Conservation (phyloP, 1,139 yeast genomes). For the Pichia sp. region DNA sequence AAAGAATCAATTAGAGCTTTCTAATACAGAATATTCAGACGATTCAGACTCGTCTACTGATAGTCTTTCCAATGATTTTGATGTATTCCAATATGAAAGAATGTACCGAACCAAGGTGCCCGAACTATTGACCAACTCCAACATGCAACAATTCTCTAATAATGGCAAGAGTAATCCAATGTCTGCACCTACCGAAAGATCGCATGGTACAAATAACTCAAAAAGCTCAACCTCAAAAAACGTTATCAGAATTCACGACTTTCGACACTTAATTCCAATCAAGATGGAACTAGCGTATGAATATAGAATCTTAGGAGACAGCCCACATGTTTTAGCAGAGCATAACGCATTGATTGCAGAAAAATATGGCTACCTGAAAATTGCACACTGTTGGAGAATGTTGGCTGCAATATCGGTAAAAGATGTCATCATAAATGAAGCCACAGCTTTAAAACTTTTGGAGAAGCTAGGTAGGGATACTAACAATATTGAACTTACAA, state of each 20-base stretch:
- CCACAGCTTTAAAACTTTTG: slow-evolving; percentile 10
- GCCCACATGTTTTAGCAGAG: slow-evolving; percentile 57
- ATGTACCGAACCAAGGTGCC: slow-evolving; percentile 40
- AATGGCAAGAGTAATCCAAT: slow-evolving; percentile 14
- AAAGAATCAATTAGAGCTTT: slow-evolving; percentile 5
- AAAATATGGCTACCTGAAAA: slow-evolving; percentile 51
- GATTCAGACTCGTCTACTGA: slow-evolving; percentile 27
- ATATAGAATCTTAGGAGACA: slow-evolving; percentile 61
- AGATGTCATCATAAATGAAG: slow-evolving; percentile 23
- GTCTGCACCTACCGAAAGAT: slow-evolving; percentile 23
- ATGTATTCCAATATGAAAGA: slow-evolving; percentile 40
- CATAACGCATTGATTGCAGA: slow-evolving; percentile 71
- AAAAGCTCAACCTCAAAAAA: slow-evolving; percentile 32
- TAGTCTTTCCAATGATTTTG: slow-evolving; percentile 47
- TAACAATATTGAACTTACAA: slow-evolving; percentile 10
- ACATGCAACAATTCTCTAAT: slow-evolving; percentile 13
- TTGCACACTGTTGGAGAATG: slow-evolving; percentile 77
- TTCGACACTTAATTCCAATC: slow-evolving; percentile 66
- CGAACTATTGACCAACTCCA: slow-evolving; percentile 32
- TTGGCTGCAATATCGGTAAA: slow-evolving; percentile 37
- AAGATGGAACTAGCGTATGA: slow-evolving; percentile 70
- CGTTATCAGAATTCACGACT: slow-evolving; percentile 57
- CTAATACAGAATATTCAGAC: slow-evolving; percentile 10
- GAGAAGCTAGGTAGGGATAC: slow-evolving; percentile 15
- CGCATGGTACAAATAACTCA: slow-evolving; percentile 22